Evolutionary conservation across 176 grass and related monocot species (phyloP), one percentile per base, ranked within the genome.

Genomic region (Phragmites australis): DNA sequence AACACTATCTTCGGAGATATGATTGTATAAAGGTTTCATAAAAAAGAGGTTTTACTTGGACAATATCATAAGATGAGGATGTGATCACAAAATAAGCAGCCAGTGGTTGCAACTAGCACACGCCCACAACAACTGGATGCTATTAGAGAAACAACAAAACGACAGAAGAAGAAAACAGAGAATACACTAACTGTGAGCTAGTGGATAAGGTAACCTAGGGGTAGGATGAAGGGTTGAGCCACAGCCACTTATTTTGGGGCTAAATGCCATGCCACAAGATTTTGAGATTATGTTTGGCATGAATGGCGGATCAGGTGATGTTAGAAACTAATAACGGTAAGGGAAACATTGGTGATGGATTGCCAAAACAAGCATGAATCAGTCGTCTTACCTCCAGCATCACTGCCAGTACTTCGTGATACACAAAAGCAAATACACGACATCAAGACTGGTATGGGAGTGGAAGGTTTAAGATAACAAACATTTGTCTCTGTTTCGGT

Each of bases 201-300:
- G 22, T 57, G 78, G 87, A 89, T 89, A 89, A 81, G 82, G 82
- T 49, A 82, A 42, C 72, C 65, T 77, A 81, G 37, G 77, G 87
- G 63, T 77, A 74, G 72, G 65, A 82, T 81, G 48, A 65, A 81
- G 22, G 46, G 13, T 57, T 82, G 77, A 85, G 56, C 65, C 87
- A 77, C 49, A 77, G 8, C 82, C 87, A 89, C 82, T 85, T 82
- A 72, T 89, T 82, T 83, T 76, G 14, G 43, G 27, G 40, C 72
- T 85, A 77, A 82, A 85, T 76, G 65, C 47, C 77, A 85, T 50
- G 9, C 66, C 66, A 82, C 62, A 76, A 64, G 64, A 89, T 85
- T 89, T 70, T 8, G 57, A 41, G 64, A 89, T 89, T 89, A 81
- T 85, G 71, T 55, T 85, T 82, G 46, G 48, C 43, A 65, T 57